A percentile compares a stretch with the other conserved stretches of the same genome.
These are phyloP conservation scores for Claviceps lovelessii DNA, from an alignment of 2,329 filamentous ascomycete species.

Conservation along the genomic window DNA sequence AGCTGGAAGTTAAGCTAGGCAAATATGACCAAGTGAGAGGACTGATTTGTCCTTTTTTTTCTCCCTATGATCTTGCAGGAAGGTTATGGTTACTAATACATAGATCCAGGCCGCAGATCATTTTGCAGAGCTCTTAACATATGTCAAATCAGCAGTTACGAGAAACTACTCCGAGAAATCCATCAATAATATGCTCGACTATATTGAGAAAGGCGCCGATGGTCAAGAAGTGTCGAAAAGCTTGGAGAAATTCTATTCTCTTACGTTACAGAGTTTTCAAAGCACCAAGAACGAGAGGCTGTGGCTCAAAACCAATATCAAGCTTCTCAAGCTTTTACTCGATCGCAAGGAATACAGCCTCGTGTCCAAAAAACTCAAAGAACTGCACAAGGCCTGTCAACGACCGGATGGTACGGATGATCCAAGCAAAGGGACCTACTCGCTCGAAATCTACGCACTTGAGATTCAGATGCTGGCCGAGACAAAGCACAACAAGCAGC, in stretches of 20 bases:
- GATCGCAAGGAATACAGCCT: slow-evolving; percentile 78
- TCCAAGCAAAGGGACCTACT: slow-evolving; percentile 89
- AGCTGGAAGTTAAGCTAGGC: slow-evolving; percentile 87
- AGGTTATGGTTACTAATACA: slow-evolving; percentile 10
- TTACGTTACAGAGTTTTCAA: slow-evolving; percentile 89
- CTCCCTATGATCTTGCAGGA: not conserved
- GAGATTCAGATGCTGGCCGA: slow-evolving; percentile 99
- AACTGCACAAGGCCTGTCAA: slow-evolving; percentile 82
- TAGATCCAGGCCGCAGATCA: slow-evolving; percentile 63
- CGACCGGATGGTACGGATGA: slow-evolving; percentile 77
- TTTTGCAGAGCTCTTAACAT: slow-evolving; percentile 88
- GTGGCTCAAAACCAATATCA: slow-evolving; percentile 97
- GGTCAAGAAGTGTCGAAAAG: slow-evolving; percentile 55
- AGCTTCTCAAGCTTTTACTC: slow-evolving; percentile 79
- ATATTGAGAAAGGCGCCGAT: slow-evolving; percentile 78
- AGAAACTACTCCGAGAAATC: slow-evolving; percentile 98
- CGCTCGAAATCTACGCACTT: slow-evolving; percentile 85
- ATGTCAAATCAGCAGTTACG: slow-evolving; percentile 92
- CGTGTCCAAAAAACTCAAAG: slow-evolving; percentile 68
- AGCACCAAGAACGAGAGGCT: slow-evolving; percentile 93
- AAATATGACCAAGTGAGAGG: slow-evolving; percentile 59
- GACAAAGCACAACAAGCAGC: slow-evolving; percentile 90
- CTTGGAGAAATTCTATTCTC: slow-evolving; percentile 90
- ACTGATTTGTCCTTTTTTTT: no score
- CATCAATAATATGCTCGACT: slow-evolving; percentile 98